phyloP scores from a whole-genome alignment of 768 basidiomycete genomes.

The Cystofilobasidium ferigula region DNA sequence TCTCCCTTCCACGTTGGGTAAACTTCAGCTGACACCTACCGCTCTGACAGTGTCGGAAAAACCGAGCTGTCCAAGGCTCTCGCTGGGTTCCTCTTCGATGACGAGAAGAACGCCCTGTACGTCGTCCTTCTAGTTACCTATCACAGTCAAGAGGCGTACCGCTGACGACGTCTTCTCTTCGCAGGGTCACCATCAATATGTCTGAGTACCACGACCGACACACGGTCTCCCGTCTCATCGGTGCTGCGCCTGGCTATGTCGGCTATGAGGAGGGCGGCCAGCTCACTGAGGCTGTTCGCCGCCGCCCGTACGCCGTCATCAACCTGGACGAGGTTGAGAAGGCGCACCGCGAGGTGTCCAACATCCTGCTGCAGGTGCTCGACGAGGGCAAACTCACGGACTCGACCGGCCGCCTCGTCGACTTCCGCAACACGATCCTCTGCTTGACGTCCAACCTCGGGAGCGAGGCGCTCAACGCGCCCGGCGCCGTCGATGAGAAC shows the following conservation, averaged over 20 bases:
- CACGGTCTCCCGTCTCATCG: constrained; percentile 79
- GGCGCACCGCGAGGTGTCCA: constrained; percentile 68
- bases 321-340: constrained; percentile 74
- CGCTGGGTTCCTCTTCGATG: constrained; percentile 78
- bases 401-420: constrained; percentile 52
- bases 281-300: constrained; percentile 81
- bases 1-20: constrained; percentile 32
- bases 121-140: not conserved
- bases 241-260: constrained; percentile 85
- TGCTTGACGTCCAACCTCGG: constrained; percentile 82
- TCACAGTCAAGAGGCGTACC: constrained; percentile 4
- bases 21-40: too few relatives aligned
- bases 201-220: constrained; percentile 88
- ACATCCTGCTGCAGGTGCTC: constrained; percentile 80
- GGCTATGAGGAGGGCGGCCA: constrained; percentile 54
- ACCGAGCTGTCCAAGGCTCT: constrained; percentile 83
- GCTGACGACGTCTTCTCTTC: not conserved
- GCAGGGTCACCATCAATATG: constrained; percentile 84
- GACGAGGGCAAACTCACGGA: constrained; percentile 85
- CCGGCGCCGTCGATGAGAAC: constrained; percentile 51
- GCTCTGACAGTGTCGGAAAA: constrained; percentile 48
- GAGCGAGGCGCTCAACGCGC: constrained; percentile 49
- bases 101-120: constrained; percentile 71
- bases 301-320: constrained; percentile 59
- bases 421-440: constrained; percentile 68